These are phyloP conservation scores for Priceomyces medius DNA, from an alignment of 805 yeast species.

Conservation along the genomic window DNA sequence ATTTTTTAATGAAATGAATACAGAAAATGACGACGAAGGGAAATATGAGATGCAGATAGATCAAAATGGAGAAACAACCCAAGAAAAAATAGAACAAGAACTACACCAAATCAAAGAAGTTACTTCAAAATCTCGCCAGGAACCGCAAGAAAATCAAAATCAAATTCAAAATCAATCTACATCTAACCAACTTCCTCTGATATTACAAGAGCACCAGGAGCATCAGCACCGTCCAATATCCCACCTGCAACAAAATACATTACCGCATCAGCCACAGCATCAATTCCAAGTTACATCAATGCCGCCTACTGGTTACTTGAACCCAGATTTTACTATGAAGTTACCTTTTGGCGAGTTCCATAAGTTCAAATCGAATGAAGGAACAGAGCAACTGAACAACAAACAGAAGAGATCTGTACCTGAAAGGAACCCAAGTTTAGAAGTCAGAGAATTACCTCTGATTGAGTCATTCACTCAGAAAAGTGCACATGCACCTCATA, in stretches of 20 bases:
- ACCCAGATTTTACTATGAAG: constrained; percentile 28
- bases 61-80: background rate
- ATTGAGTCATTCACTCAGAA: constrained; percentile 1
- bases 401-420: background rate
- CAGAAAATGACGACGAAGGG: background rate
- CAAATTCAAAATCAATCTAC: background rate
- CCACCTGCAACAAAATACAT: too few relatives aligned
- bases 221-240: background rate
- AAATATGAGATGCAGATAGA: background rate
- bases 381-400: background rate
- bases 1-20: background rate
- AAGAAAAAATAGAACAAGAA: background rate
- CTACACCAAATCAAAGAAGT: background rate
- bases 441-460: constrained; percentile 12
- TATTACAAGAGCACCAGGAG: background rate
- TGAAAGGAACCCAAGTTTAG: constrained; percentile 10
- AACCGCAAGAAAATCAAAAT: background rate
- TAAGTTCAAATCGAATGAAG: constrained; percentile 24
- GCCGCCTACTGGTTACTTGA: constrained; percentile 31
- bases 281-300: constrained; percentile 15
- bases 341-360: constrained; percentile 30
- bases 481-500: background rate
- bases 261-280: background rate
- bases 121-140: background rate
- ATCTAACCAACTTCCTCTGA: background rate